Conservation (phyloP, 2,329 filamentous ascomycete genomes). For the Talaromyces sp. region DNA sequence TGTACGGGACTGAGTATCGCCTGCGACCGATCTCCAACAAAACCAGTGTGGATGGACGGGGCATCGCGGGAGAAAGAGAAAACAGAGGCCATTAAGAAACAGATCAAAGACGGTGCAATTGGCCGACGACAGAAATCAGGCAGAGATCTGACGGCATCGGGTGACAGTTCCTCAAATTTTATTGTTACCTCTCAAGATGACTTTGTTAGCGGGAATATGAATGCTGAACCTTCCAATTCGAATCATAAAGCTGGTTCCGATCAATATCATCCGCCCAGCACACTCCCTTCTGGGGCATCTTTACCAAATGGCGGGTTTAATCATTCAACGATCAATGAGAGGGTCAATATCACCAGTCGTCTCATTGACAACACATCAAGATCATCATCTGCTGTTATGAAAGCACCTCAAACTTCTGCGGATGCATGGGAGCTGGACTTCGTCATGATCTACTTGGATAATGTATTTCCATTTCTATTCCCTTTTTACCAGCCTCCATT, state of each 20-base stretch:
- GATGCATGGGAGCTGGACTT: not conserved
- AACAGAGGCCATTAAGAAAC: not conserved
- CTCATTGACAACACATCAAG: not conserved
- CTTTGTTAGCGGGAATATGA: too few relatives aligned
- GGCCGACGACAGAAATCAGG: not conserved
- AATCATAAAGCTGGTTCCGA: too few relatives aligned
- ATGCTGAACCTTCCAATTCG: too few relatives aligned
- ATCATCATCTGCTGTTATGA: not conserved
- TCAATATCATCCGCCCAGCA: too few relatives aligned
- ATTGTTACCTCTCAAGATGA: not conserved
- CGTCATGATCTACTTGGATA: not conserved
- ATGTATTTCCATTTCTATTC: not conserved
- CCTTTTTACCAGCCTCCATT: not conserved
- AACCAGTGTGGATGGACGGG: not conserved
- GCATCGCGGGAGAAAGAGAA: not conserved
- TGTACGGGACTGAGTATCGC: not conserved
- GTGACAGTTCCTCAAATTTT: not conserved
- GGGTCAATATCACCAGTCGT: not conserved
- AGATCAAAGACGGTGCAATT: not conserved
- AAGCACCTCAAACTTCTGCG: not conserved
- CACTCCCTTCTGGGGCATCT: too few relatives aligned
- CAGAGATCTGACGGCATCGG: not conserved
- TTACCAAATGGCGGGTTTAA: too few relatives aligned
- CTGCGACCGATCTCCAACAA: not conserved
- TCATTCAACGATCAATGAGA: not conserved